Evolutionary conservation across 176 grass and related monocot species (phyloP).

Genomic region (bread wheat (Triticum aestivum)): IWGSC_CS_RefSeq_v2.1 NC_057804.1:98851455-98851954

Average conservation of each 20-base stretch:
- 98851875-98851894: too few species aligned
- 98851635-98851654: not conserved
- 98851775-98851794: constrained; percentile 7
- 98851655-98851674: not conserved
- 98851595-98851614: not conserved
- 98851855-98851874: not conserved
- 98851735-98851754: constrained; percentile 12
- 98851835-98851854: not conserved
- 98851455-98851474: not conserved
- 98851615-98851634: not conserved
- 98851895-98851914: too few species aligned
- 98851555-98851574: not conserved
- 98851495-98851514: not conserved
- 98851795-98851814: not conserved
- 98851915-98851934: too few species aligned
- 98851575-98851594: not conserved
- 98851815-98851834: not conserved
- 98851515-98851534: not conserved
- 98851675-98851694: not conserved
- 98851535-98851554: not conserved
- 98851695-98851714: not conserved
- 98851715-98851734: not conserved
- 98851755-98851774: not conserved
- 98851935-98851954: too few species aligned
- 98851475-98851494: not conserved